phyloP scores from a whole-genome alignment of 495 filamentous ascomycete genomes.

The Neurospora hispaniola region DNA sequence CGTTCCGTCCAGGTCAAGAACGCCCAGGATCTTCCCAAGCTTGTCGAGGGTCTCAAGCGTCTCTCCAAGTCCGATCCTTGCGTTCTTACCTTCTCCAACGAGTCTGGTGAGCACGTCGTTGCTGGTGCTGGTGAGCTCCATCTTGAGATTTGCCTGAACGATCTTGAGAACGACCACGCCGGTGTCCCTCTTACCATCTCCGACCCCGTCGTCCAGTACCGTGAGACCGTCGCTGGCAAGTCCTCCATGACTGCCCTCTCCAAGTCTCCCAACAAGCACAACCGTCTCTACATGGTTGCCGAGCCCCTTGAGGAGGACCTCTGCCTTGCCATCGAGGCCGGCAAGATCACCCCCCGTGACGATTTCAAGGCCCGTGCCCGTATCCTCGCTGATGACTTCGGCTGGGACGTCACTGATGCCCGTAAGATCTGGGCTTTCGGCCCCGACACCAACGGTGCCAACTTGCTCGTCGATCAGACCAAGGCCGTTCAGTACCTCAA shows the following conservation, averaged over 20 bases:
- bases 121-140: conserved; percentile 98
- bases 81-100: conserved; percentile 77
- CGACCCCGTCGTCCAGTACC: conserved; percentile 94
- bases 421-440: conserved; percentile 99
- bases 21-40: conserved; percentile 97
- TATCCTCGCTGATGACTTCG: conserved; percentile 91
- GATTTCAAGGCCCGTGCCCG: conserved; percentile 99
- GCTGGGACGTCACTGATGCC: conserved; percentile 99
- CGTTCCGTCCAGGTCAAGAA: conserved; percentile 99
- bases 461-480: conserved; percentile 97
- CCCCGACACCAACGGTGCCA: conserved; percentile 94
- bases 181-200: conserved; percentile 94
- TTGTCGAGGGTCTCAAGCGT: conserved; percentile 99
- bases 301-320: conserved; percentile 87
- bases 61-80: conserved; percentile 99
- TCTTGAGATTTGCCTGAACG: conserved; percentile 99
- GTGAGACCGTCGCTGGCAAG: conserved; percentile 75
- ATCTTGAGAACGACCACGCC: conserved; percentile 99
- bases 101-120: conserved; percentile 96
- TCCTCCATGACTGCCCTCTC: conserved; percentile 95
- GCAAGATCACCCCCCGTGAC: conserved; percentile 90
- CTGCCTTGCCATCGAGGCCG: conserved; percentile 76
- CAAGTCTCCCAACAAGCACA: conserved; percentile 99
- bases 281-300: conserved; percentile 93
- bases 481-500: conserved; percentile 99